These are phyloP conservation scores for Lachnellula cervina DNA, from an alignment of 2,329 filamentous ascomycete species.

Conservation along the genomic window DNA sequence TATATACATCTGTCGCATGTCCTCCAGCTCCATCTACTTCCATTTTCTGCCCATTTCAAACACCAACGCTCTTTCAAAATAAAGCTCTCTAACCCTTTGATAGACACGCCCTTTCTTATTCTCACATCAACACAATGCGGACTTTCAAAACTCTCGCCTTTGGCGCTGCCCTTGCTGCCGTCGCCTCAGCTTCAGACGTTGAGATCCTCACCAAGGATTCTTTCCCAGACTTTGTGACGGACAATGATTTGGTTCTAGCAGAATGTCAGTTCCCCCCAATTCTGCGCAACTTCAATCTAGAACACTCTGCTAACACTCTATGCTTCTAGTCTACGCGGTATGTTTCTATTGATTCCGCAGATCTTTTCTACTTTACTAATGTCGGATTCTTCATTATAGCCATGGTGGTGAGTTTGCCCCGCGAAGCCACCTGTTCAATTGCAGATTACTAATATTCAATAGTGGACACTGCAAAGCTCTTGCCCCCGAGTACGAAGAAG, in stretches of 20 bases:
- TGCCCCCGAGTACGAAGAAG: conserved; percentile 85
- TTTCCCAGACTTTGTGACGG: conserved; percentile 80
- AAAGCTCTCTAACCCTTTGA: conserved; percentile 4
- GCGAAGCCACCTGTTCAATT: conserved; percentile 16
- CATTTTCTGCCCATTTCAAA: conserved; percentile 5
- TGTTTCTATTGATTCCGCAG: conserved; percentile 55
- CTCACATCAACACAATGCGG: conserved; percentile 25
- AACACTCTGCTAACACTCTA: conserved; percentile 15
- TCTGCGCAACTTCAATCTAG: not conserved
- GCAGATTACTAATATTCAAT: conserved; percentile 23
- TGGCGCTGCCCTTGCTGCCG: conserved; percentile 38
- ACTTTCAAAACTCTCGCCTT: conserved; percentile 30
- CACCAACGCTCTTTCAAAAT: conserved; percentile 1
- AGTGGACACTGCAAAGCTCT: conserved; percentile 95
- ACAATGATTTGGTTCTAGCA: conserved; percentile 84
- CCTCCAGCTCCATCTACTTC: not conserved
- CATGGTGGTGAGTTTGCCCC: conserved; percentile 32
- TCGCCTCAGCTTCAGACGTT: conserved; percentile 74
- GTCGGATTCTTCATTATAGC: conserved; percentile 21
- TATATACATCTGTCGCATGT: not conserved
- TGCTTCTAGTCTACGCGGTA: conserved; percentile 73
- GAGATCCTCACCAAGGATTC: conserved; percentile 77
- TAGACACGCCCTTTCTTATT: conserved; percentile 8
- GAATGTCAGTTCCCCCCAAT: conserved; percentile 64
- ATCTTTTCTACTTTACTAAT: conserved; percentile 23